These are phyloP conservation scores for Penicillium sp. DNA, from an alignment of 2,329 filamentous ascomycete species.

Conservation along the genomic window DNA sequence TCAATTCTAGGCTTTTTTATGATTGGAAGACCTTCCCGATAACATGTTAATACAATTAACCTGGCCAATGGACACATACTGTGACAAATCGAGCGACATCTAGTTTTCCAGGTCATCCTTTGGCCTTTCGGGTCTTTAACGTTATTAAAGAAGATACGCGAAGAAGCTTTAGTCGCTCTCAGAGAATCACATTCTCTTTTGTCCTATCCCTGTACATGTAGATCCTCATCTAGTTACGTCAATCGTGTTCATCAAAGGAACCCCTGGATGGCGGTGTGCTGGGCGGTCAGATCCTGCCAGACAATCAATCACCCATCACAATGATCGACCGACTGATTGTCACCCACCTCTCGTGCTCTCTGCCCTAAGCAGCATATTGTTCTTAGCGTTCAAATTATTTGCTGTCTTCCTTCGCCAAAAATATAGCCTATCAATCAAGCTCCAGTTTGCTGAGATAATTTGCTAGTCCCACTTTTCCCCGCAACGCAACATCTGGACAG, in stretches of 20 bases:
- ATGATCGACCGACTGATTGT: conserved; percentile 6
- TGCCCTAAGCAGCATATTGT: background rate
- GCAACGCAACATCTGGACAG: background rate
- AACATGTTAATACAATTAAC: background rate
- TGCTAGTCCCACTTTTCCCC: background rate
- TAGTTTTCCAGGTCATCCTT: background rate
- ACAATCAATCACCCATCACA: conserved; percentile 13
- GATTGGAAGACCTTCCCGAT: too few relatives aligned
- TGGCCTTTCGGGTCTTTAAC: background rate
- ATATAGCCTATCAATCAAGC: background rate
- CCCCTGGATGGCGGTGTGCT: conserved; percentile 8
- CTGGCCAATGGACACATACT: background rate
- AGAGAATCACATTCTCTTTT: background rate
- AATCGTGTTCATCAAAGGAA: background rate
- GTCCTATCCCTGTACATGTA: background rate
- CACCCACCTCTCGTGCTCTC: background rate
- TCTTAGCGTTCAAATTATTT: background rate
- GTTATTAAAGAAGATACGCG: rapidly evolving
- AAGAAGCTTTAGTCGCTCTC: rapidly evolving
- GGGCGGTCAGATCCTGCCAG: conserved; percentile 17
- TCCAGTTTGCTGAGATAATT: background rate
- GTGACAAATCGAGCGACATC: too few relatives aligned
- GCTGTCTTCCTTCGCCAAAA: background rate
- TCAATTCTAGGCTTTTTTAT: background rate
- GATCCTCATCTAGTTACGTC: background rate